Evolutionary conservation across 2,329 filamentous ascomycete genomes (phyloP), one percentile per base, ranked within the genome.

Genomic region (Knoxdaviesia capensis): DNA sequence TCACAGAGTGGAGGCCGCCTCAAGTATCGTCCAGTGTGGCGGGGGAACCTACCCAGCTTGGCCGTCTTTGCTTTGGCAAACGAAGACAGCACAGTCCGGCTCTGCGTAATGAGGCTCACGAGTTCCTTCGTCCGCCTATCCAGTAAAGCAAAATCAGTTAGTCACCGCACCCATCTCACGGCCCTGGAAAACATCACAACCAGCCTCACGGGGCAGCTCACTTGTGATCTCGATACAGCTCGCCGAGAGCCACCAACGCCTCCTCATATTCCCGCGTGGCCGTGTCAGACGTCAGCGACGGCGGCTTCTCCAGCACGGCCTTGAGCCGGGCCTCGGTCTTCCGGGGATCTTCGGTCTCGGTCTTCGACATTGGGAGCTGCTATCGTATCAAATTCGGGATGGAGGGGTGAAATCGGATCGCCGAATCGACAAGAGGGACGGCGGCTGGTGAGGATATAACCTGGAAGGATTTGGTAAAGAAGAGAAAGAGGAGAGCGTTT

Each of bases 41-140:
- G 8, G 36, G 29, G 29, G 20, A 38, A 48, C 78, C 49, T 77
- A 96, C 90, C 85, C 48, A 98, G 70, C 65, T 98, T 98, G 44
- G 90, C 84, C 32, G 90, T 96, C 74, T 98, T 98, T 48, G 92
- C 90, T 69, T 96, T 94, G 49, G 90, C 90, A 60, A 98, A 96
- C 48, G 84, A 90, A 45, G 88, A 94, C 49, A 98, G 77, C 38
- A 90, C 82, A 49, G 82, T 81, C 56, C 88, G 77, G 61, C 86
- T 94, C 59, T 84, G 83, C 56, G 80, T 87, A 53, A 98, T 80
- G 50, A 98, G 72, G 53, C 86, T 78, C 48, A 92, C 84, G 46
- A 98, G 76, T 54, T 93, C 83, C 56, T 90, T 69, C 52, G 79
- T 68, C 59, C 82, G 83, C 62, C 80, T 86, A 48, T 53, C 44